A percentile compares a stretch with the other conserved stretches of the same genome.
Conservation (phyloP, 169 alveolate species). For the Eimeria praecox region DNA sequence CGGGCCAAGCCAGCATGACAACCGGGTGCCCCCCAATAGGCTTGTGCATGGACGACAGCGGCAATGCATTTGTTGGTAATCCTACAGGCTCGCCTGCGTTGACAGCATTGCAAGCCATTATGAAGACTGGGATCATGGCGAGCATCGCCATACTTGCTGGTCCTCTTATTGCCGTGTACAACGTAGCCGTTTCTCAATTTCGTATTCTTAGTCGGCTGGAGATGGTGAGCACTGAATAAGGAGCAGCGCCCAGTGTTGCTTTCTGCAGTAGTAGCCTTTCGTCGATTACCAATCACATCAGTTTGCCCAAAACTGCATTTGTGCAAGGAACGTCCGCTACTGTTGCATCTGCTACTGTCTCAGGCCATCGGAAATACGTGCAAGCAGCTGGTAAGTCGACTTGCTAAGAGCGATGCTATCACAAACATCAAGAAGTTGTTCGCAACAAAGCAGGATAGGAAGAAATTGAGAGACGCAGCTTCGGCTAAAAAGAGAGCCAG, state of each 20-base stretch:
- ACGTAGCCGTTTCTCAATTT: constrained; percentile 72
- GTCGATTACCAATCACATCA: neutral
- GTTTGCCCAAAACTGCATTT: neutral
- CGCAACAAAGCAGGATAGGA: neutral
- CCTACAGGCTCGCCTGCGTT: constrained; percentile 78
- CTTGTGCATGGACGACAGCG: constrained; percentile 70
- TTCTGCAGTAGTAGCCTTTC: neutral
- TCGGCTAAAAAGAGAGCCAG: neutral
- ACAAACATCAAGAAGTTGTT: constrained; percentile 8
- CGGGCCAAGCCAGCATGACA: constrained; percentile 59
- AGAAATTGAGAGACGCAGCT: neutral
- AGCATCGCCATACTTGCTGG: constrained; percentile 52
- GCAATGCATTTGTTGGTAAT: constrained; percentile 44
- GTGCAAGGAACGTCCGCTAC: neutral
- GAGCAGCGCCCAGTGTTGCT: neutral
- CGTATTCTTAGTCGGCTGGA: constrained; percentile 67
- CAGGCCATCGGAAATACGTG: constrained; percentile 51
- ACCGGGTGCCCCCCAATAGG: constrained; percentile 80
- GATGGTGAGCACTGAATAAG: constrained; percentile 59
- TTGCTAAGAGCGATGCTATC: constrained; percentile 14
- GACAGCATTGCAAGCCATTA: constrained; percentile 35
- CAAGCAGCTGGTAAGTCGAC: constrained; percentile 17
- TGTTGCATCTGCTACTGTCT: neutral
- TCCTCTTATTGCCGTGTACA: constrained; percentile 67
- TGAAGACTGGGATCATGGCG: constrained; percentile 61